These are phyloP conservation scores for Leishmania amazonensis DNA, from an alignment of 208 protist species.

Conservation along the genomic window DNA sequence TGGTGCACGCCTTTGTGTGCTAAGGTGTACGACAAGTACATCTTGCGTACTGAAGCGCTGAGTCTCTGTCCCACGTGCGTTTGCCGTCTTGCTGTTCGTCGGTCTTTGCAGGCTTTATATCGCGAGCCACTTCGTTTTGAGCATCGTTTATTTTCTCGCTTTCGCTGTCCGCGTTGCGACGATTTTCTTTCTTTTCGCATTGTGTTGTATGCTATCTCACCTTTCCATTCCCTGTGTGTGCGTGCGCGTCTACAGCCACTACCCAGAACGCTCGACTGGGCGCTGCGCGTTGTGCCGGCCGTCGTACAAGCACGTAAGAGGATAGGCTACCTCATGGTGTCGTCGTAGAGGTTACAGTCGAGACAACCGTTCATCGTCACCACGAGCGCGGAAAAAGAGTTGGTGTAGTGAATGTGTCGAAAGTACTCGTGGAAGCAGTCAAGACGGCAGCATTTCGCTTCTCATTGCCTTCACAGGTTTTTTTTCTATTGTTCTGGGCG, in stretches of 20 bases:
- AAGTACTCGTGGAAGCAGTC: background rate
- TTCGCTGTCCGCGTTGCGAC: background rate
- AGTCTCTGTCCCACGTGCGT: background rate
- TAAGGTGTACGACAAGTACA: background rate
- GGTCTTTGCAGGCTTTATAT: background rate
- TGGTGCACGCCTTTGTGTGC: background rate
- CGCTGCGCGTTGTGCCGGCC: background rate
- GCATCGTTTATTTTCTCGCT: slow-evolving; percentile 6
- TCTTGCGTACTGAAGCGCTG: background rate
- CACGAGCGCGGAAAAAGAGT: background rate
- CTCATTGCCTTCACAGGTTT: background rate
- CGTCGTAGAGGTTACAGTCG: background rate
- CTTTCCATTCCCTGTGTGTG: background rate
- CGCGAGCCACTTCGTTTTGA: background rate
- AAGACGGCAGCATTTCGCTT: background rate
- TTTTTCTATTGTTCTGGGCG: background rate
- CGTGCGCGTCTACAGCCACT: background rate
- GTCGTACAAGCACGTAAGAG: background rate
- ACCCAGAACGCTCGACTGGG: background rate
- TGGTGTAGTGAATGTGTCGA: background rate
- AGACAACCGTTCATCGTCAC: background rate
- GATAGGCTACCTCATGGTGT: background rate
- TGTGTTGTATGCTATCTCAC: background rate
- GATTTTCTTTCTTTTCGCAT: background rate
- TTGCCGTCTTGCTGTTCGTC: background rate